Conservation (phyloP, 2,329 filamentous ascomycete genomes). For the Penicillium expansum region DNA sequence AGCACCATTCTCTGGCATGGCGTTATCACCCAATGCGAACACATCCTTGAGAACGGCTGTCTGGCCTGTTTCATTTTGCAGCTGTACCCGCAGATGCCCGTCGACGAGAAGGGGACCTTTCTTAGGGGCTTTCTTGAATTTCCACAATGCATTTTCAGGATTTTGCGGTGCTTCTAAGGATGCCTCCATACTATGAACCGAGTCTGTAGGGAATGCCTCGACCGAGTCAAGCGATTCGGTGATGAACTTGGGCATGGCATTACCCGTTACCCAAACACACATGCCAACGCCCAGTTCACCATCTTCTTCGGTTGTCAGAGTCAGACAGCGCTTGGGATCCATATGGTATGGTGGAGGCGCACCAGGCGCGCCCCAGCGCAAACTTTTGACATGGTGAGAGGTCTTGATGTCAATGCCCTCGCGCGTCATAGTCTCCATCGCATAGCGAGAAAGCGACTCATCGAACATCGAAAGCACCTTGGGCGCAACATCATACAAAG, state of each 20-base stretch:
- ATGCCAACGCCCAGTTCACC: conserved; percentile 59
- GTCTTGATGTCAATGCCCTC: conserved; percentile 59
- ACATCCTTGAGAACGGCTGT: conserved; percentile 52
- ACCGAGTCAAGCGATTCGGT: conserved; percentile 29
- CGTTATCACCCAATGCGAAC: conserved; percentile 57
- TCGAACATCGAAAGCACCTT: conserved; percentile 62
- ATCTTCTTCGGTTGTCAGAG: conserved; percentile 56
- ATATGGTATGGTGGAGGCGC: conserved; percentile 36
- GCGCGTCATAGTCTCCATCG: conserved; percentile 54
- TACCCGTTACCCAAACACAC: conserved; percentile 56
- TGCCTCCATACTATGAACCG: conserved; percentile 25
- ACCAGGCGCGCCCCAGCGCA: conserved; percentile 52
- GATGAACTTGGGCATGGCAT: conserved; percentile 37
- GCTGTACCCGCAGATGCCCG: conserved; percentile 54
- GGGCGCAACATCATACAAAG: conserved; percentile 60
- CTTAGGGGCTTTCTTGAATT: conserved; percentile 49
- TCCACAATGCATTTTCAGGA: conserved; percentile 41
- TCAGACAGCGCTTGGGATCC: conserved; percentile 48
- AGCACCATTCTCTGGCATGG: conserved; percentile 50
- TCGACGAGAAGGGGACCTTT: conserved; percentile 55
- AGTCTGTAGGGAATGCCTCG: conserved; percentile 33
- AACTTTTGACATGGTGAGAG: conserved; percentile 54
- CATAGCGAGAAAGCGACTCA: conserved; percentile 55
- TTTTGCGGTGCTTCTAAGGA: conserved; percentile 10
- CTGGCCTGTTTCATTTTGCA: conserved; percentile 40